These are phyloP conservation scores for Heterobasidion occidentale DNA, from an alignment of 1,284 basidiomycete species.

Conservation along the genomic window DNA sequence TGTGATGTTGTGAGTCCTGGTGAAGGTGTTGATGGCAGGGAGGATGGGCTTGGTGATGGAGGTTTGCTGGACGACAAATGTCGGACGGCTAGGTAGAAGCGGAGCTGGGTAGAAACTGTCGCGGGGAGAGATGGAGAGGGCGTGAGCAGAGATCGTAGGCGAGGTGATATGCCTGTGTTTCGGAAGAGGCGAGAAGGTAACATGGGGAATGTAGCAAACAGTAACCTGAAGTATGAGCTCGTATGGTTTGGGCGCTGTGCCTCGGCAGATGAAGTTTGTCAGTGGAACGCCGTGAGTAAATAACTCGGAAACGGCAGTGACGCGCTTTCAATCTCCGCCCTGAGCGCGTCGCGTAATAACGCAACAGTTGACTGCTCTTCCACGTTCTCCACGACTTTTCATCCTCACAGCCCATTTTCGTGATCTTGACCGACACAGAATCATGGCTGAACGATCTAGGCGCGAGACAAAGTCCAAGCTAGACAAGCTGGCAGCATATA, in stretches of 20 bases:
- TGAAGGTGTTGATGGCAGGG: neutral
- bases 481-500: slow-evolving; percentile 25
- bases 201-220: slow-evolving; percentile 17
- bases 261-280: too few relatives aligned
- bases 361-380: too few relatives aligned
- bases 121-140: slow-evolving; percentile 28
- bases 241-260: neutral
- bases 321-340: slow-evolving; percentile 37
- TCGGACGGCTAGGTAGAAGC: slow-evolving; percentile 5
- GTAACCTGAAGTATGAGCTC: too few relatives aligned
- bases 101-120: slow-evolving; percentile 13
- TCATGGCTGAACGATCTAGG: slow-evolving; percentile 20
- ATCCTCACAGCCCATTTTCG: neutral
- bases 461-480: slow-evolving; percentile 21
- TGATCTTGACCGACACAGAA: neutral
- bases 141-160: slow-evolving; percentile 28
- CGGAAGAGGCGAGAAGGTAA: slow-evolving; percentile 34
- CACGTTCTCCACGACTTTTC: neutral
- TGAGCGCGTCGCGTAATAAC: slow-evolving; percentile 15
- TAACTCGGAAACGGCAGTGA: slow-evolving; percentile 1
- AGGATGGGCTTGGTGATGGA: neutral
- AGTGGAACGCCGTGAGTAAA: neutral
- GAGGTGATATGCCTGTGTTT: slow-evolving; percentile 30
- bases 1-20: slow-evolving; percentile 19
- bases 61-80: slow-evolving; percentile 4